Evolutionary conservation across 805 yeast species (phyloP), one percentile per base, ranked within the genome.

Genomic region (Kazachstania martiniae): DNA sequence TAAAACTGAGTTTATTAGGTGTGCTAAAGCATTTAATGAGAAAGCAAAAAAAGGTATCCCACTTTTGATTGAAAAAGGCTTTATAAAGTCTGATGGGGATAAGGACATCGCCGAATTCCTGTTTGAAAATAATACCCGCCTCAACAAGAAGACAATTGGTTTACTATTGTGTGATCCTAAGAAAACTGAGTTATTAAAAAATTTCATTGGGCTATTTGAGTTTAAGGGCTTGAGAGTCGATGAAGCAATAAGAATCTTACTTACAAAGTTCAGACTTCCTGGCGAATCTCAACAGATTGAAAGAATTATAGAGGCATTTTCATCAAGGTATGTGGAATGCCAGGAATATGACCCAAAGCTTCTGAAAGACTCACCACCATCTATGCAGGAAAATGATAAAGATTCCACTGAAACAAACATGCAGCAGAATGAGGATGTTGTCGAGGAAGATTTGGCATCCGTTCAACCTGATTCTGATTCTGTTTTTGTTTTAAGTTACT

Each of bases 241-340:
- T 56, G 96, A 89, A 56, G 95, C 95, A 0, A 63, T 91, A 32
- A 70, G 99, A 47, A 66, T 82, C 35, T 56, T 91, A 38, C 64
- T 93, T 43, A 80, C 82, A 35, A 72, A 81, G 14, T 89, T 91
- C 51, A 72, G 98, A 54, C 66, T 91, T 30, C 97, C 97, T 1
- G 99, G 99, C 38, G 99, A 91, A 59, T 81, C 96, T 0, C 97
- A 86, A 50, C 95, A 85, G 55, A 91, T 91, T 52, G 98, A 91
- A 55, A 70, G 95, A 47, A 73, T 89, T 12, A 79, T 91, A 18
- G 96, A 89, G 47, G 65, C 74, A 5, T 91, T 91, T 57, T 86
- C 94, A 3, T 77, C 74, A 26, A 72, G 82, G 37, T 91, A 84
- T 57, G 81, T 83, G 10, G 64, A 63, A 13, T 75, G 80, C 36